These are phyloP conservation scores for Hippophae tibetana DNA, from an alignment of 306 rosid genomes.

Conservation along the genomic window DNA sequence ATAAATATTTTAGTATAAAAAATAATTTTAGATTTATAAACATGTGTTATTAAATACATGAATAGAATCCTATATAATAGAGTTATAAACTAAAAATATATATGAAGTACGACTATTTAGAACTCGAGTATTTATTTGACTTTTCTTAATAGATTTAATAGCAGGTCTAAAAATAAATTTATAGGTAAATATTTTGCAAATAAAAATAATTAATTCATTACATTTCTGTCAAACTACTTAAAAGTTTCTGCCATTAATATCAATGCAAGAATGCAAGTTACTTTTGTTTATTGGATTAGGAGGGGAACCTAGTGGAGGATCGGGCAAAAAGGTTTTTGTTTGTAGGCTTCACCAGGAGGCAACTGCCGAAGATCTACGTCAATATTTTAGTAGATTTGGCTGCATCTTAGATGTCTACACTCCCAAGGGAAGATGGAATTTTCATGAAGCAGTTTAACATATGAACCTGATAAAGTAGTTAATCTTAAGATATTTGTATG, in stretches of 20 bases:
- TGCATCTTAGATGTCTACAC: constrained; percentile 78
- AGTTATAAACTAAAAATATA: too few relatives aligned
- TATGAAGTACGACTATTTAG: too few relatives aligned
- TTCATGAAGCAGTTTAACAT: constrained; percentile 1
- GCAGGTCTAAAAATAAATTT: too few relatives aligned
- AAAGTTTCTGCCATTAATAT: background rate
- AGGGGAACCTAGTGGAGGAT: constrained; percentile 62
- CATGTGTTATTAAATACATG: too few relatives aligned
- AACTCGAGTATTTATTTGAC: too few relatives aligned
- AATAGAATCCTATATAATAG: too few relatives aligned
- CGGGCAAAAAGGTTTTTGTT: constrained; percentile 74
- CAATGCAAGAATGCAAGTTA: constrained; percentile 9
- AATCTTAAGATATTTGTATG: constrained; percentile 6
- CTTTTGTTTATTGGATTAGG: constrained; percentile 36
- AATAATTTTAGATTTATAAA: too few relatives aligned
- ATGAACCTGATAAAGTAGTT: constrained; percentile 4
- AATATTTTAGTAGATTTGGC: constrained; percentile 88
- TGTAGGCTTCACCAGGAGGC: constrained; percentile 92
- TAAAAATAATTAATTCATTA: too few relatives aligned
- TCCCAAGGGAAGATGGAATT: constrained; percentile 55
- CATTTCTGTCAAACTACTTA: too few relatives aligned
- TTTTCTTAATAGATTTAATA: too few relatives aligned
- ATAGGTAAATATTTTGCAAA: too few relatives aligned
- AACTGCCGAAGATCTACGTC: constrained; percentile 76
- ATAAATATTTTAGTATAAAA: too few relatives aligned